Base-by-base conservation (phyloP, 2,329 filamentous ascomycete species). In the Aspergillus proliferans region DNA sequence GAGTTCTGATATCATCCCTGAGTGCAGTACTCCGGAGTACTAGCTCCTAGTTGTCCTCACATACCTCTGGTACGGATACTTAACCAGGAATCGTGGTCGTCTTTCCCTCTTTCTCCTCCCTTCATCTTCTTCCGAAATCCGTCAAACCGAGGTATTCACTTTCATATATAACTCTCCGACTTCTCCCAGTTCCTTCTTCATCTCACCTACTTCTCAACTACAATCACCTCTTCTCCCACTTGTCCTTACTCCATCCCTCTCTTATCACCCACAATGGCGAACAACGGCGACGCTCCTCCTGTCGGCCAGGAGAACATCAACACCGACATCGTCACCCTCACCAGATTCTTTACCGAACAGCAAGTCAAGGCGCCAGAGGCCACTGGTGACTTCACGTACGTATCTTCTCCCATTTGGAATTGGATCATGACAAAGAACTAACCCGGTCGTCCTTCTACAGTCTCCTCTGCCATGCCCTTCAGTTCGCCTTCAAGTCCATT, bases 401-500 rank as follows among this genome's bases (percentile, higher is more conserved):
- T 22, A 5, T 74, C 15, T 15, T 18, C 34, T 38, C n/a, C 34
- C 15, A 38, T 2, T 18, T 10, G 6, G 9, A 38, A 38, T 38
- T 38, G 18, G n/a, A 40, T 42, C 39, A 47, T 28, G 6, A 24
- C 21, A 26, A 26, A 22, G 4, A 30, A 8, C 34, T 44, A 44
- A 18, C 24, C 15, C 10, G n/a, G 24, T 26, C 18, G 14, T n/a
- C 8, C 22, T 26, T 28, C 7, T 21, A 26, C 63, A 96, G 91
- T 63, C 82, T 98, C 47, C 83, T 98, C 52, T 96, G 90, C 80
- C 93, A 98, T 71, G 91, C 93, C 52, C 87, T 98, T 51, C 93
- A 97, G 73, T 98, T 97, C 79, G 92, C 93, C 57, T 98, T 98
- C 86, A 98, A 98, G 79, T 95, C 89, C 58, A 98, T 98, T 71